Evolutionary conservation across 116 monocot genomes (phyloP), one percentile per base, ranked within the genome.

Genomic region (Trichopus zeylanicus): DNA sequence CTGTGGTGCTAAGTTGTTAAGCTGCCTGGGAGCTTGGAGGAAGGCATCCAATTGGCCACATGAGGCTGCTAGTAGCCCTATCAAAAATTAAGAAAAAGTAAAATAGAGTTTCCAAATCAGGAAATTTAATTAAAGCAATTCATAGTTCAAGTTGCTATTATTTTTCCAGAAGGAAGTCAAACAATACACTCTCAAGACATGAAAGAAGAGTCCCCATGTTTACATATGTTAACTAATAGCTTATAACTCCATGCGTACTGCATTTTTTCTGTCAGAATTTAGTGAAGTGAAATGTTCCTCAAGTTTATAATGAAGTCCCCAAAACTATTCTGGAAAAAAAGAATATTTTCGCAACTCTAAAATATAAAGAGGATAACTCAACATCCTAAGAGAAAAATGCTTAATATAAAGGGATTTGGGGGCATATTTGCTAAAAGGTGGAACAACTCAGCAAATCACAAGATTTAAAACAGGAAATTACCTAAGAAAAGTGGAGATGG

Each of bases 401-500:
- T 24, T 54, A 3, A 24, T 26, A 2, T 22, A 54, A 25, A 22
- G 4, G 24, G 52, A n/a, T n/a, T n/a, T n/a, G n/a, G n/a, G n/a
- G n/a, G n/a, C n/a, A n/a, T n/a, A n/a, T n/a, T n/a, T n/a, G n/a
- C n/a, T n/a, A 33, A 8, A 33, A 5, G 32, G 12, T 15, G 13
- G 42, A 42, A 16, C n/a, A 16, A 42, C n/a, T 42, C 13, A n/a
- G 42, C 13, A 42, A 16, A 42, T 42, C 2, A 57, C 57, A 38
- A 13, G 4, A 60, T n/a, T 38, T 4, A 4, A 27, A 48, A n/a
- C n/a, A 51, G 15, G 52, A 22, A 39, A 34, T 73, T 74, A 83
- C 82, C 78, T 52, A 78, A 63, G 51, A 78, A 83, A 26, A 71
- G 63, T 2, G 83, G 25, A 60, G 78, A 83, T 0, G 83, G 83